Evolutionary conservation across 1,139 yeast genomes (phyloP).

Genomic region (Nakaseomyces sp.): DNA sequence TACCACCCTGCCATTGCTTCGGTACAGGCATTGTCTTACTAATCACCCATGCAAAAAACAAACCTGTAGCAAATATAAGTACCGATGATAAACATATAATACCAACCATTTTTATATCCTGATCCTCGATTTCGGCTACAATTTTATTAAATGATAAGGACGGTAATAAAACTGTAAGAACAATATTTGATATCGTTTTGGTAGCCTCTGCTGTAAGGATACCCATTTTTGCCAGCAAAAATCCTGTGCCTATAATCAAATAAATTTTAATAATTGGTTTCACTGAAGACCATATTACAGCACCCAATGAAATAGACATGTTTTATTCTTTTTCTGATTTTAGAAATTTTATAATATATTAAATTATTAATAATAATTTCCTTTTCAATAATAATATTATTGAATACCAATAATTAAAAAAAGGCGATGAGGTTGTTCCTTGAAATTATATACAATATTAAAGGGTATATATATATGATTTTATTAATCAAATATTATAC

Average conservation of each 20-base stretch:
- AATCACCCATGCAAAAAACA: constrained; percentile 25
- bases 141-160: constrained; percentile 72
- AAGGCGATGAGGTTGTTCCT: no score
- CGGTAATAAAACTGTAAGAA: constrained; percentile 67
- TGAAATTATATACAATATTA: no score
- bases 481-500: no score
- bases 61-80: constrained; percentile 28
- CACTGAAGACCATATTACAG: constrained; percentile 70
- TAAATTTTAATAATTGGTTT: constrained; percentile 89
- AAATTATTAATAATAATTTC: no score
- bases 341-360: no score
- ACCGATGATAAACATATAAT: constrained; percentile 46
- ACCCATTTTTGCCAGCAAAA: constrained; percentile 52
- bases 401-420: no score
- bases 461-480: no score
- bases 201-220: constrained; percentile 69
- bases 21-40: constrained; percentile 44
- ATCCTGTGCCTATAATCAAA: constrained; percentile 69
- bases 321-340: background rate
- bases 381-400: no score
- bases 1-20: constrained; percentile 73
- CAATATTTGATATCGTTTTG: constrained; percentile 59
- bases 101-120: constrained; percentile 72
- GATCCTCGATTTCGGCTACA: constrained; percentile 58
- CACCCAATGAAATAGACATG: constrained; percentile 45